Evolutionary conservation across 441 rosid species (phyloP).

Genomic region (Macaranga tanarius): DNA sequence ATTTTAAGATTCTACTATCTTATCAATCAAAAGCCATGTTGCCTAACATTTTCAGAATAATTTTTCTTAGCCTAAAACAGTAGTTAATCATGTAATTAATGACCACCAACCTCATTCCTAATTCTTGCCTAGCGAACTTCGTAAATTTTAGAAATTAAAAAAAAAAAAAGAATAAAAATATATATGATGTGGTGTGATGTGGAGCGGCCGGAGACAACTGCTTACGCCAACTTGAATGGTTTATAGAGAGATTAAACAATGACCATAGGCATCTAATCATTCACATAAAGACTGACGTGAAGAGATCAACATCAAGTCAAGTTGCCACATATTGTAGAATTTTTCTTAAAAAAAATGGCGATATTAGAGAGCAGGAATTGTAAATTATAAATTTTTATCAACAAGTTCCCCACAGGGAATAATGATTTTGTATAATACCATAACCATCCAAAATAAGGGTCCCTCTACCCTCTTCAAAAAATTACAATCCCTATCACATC

Average conservation of each 20-base stretch:
- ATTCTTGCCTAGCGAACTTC: neutral
- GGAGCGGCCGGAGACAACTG: neutral
- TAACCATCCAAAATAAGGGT: conserved; percentile 10
- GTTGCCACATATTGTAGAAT: neutral
- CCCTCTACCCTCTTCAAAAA: neutral
- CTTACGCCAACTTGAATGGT: neutral
- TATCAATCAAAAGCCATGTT: conserved; percentile 26
- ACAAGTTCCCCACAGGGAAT: conserved; percentile 15
- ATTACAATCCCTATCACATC: conserved; percentile 28
- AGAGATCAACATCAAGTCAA: conserved; percentile 18
- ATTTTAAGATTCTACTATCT: conserved; percentile 32
- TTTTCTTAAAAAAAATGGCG: neutral
- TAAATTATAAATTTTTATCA: neutral
- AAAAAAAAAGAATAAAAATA: too few species aligned
- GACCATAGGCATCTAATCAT: conserved; percentile 19
- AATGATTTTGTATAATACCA: neutral
- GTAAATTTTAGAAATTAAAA: too few species aligned
- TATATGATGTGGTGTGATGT: neutral
- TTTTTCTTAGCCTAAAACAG: conserved; percentile 11
- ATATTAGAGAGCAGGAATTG: too few species aligned
- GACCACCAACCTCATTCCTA: too few species aligned
- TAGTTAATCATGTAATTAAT: neutral
- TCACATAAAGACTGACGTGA: conserved; percentile 10
- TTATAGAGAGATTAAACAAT: neutral
- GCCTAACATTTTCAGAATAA: conserved; percentile 12